Conservation (phyloP, 2,329 filamentous ascomycete genomes). For the Trichoderma hamatum region DNA sequence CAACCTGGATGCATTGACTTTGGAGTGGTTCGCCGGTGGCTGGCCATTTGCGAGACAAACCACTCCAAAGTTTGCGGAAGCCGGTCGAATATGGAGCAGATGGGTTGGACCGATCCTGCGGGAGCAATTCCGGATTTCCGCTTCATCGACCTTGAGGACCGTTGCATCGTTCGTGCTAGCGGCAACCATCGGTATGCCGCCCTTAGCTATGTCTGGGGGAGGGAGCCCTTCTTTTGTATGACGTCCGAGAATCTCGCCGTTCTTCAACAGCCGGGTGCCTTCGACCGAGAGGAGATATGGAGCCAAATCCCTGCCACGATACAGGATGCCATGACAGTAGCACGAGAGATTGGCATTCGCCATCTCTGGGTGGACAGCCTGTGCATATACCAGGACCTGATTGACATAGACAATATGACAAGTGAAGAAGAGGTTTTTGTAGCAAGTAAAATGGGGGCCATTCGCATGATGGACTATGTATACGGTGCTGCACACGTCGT, state of each 20-base stretch:
- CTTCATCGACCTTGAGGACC: neutral
- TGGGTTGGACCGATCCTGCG: neutral
- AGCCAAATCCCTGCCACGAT: conserved; percentile 12
- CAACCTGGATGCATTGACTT: neutral
- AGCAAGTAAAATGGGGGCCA: neutral
- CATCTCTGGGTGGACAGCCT: conserved; percentile 10
- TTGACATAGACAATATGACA: neutral
- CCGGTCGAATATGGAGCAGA: neutral
- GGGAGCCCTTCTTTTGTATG: neutral
- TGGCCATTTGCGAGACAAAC: neutral
- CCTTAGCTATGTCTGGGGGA: neutral
- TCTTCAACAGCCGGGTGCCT: neutral
- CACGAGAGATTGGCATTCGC: conserved; percentile 5
- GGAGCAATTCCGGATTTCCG: neutral
- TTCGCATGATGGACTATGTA: neutral
- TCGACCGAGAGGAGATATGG: neutral
- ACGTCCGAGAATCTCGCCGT: neutral
- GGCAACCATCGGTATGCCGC: neutral
- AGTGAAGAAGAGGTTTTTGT: neutral
- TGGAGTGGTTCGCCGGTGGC: neutral
- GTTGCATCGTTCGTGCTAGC: neutral
- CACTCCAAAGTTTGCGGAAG: neutral
- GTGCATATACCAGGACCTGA: neutral
- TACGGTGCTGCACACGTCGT: neutral
- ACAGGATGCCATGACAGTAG: conserved; percentile 7